These are phyloP conservation scores for Thuidium tamariscinum DNA, from an alignment of 225 moss, liverwort and hornwort genomes.

Conservation along the genomic window DNA sequence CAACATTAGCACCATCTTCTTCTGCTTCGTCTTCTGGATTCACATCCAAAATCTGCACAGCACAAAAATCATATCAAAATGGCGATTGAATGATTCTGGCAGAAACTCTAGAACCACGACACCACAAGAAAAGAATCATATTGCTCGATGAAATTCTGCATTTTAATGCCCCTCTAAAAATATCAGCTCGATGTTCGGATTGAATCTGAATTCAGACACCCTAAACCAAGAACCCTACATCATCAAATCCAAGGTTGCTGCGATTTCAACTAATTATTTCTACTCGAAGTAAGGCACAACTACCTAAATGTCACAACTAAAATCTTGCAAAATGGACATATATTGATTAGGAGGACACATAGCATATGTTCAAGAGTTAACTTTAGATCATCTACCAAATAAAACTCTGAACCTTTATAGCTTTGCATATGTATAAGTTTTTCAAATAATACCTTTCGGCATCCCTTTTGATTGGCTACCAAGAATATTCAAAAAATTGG, in stretches of 20 bases:
- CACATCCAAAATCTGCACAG: slow-evolving; percentile 80
- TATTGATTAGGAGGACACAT: not conserved
- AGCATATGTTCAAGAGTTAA: not conserved
- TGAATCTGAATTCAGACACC: not conserved
- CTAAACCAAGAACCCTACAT: not conserved
- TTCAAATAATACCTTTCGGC: not conserved
- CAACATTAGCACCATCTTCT: slow-evolving; percentile 97
- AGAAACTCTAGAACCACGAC: not conserved
- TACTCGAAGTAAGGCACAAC: not conserved
- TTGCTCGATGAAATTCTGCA: not conserved
- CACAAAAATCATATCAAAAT: not conserved
- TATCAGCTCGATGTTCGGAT: not conserved
- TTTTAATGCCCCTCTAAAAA: not conserved
- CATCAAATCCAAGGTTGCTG: not conserved
- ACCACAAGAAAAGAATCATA: not conserved
- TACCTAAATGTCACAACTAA: not conserved
- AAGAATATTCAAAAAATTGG: not conserved
- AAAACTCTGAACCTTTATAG: not conserved
- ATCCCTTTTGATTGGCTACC: not conserved
- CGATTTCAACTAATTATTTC: not conserved
- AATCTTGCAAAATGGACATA: not conserved
- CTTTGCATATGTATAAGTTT: not conserved
- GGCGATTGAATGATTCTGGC: not conserved
- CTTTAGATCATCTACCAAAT: not conserved
- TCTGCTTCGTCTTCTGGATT: slow-evolving; percentile 95